Percentiles rank a stretch among this genome's conserved stretches.
Evolutionary conservation across 352 stramenopile genomes (phyloP).

Genomic region (Phytopythium boreale): DNA sequence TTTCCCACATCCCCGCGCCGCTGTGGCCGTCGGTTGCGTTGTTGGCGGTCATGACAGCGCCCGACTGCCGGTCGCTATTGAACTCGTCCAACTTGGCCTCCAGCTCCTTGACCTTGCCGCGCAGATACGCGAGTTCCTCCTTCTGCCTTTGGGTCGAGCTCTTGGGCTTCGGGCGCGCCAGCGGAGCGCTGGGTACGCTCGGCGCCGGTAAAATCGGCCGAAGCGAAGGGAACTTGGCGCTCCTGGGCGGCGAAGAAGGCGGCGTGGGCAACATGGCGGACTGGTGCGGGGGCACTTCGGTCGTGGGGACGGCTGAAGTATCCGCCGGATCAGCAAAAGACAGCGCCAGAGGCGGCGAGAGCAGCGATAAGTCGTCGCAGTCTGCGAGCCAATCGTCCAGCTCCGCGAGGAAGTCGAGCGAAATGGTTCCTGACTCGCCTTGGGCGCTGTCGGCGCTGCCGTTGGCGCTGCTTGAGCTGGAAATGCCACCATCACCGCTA

Average conservation of each 20-base stretch:
- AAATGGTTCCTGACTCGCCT: neutral
- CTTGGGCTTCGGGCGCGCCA: constrained; percentile 17
- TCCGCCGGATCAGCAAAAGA: neutral
- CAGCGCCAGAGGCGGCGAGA: neutral
- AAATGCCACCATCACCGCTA: neutral
- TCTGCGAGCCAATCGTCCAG: constrained; percentile 21
- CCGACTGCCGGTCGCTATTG: neutral
- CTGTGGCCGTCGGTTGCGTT: neutral
- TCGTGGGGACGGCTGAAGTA: neutral
- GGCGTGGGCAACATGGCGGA: too few relatives aligned
- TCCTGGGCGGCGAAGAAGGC: constrained; percentile 15
- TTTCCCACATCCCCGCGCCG: constrained; percentile 16
- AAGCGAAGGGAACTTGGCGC: neutral
- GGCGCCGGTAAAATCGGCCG: neutral
- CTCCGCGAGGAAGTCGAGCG: constrained; percentile 21
- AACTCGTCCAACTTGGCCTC: constrained; percentile 20
- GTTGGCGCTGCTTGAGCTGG: neutral
- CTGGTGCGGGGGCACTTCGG: too few relatives aligned
- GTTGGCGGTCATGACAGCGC: neutral
- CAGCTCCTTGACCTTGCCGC: constrained; percentile 25
- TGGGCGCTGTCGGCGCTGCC: neutral
- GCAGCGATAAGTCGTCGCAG: neutral
- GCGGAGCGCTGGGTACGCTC: neutral
- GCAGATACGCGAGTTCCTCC: constrained; percentile 29
- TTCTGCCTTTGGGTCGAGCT: constrained; percentile 34